These are phyloP conservation scores for Peribolospora baueri DNA, from an alignment of 768 basidiomycete species.

Conservation along the genomic window DNA sequence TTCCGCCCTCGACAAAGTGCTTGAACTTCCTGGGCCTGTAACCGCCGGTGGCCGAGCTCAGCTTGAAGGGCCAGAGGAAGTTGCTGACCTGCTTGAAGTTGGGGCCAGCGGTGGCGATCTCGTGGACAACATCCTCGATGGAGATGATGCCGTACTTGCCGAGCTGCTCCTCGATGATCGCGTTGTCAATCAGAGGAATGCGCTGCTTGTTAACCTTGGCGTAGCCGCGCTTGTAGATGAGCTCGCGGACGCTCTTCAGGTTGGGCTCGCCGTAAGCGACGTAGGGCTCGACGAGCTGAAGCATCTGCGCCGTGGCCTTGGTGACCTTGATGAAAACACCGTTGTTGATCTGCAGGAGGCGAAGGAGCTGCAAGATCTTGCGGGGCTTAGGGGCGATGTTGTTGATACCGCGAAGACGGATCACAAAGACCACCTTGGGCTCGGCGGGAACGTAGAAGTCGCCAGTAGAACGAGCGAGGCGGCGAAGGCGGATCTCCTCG, in stretches of 20 bases:
- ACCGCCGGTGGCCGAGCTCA: constrained; percentile 94
- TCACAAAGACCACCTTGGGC: constrained; percentile 89
- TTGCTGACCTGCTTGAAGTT: constrained; percentile 96
- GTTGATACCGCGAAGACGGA: constrained; percentile 90
- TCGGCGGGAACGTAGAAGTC: constrained; percentile 96
- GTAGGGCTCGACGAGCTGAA: constrained; percentile 90
- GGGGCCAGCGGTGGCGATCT: constrained; percentile 80
- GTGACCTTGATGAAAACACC: constrained; percentile 96
- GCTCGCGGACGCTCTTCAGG: constrained; percentile 82
- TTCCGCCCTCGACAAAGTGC: constrained; percentile 7
- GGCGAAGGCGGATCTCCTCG: constrained; percentile 88
- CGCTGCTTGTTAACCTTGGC: constrained; percentile 96
- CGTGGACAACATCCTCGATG: constrained; percentile 90
- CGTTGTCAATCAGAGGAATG: constrained; percentile 81
- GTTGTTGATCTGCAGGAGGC: constrained; percentile 98
- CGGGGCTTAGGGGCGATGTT: constrained; percentile 98
- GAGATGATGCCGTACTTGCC: constrained; percentile 90
- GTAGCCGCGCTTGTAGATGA: constrained; percentile 98
- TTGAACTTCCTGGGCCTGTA: constrained; percentile 97
- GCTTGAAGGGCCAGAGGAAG: constrained; percentile 99
- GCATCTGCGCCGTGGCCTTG: constrained; percentile 90
- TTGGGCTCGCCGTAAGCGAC: constrained; percentile 95
- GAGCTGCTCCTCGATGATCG: constrained; percentile 67
- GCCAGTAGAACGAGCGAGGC: constrained; percentile 67
- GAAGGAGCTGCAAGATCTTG: constrained; percentile 95